Evolutionary conservation across 2,329 filamentous ascomycete genomes (phyloP).

Genomic region (Penicillium freii): DNA sequence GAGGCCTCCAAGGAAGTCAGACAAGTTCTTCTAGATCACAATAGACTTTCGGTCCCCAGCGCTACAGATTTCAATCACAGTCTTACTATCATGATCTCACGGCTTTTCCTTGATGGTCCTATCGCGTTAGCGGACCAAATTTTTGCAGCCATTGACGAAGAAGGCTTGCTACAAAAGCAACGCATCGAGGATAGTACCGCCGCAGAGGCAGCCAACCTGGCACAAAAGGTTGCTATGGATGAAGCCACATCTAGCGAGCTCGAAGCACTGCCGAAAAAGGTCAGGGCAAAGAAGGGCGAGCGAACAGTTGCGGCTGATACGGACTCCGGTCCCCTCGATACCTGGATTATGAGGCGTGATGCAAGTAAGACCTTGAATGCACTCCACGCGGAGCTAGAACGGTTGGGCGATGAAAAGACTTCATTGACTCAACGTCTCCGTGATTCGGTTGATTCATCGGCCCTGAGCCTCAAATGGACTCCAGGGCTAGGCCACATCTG

Average conservation of each 20-base stretch:
- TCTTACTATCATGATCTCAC: constrained; percentile 32
- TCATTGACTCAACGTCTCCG: constrained; percentile 62
- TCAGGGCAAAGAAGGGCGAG: constrained; percentile 30
- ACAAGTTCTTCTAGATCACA: constrained; percentile 30
- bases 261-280: constrained; percentile 55
- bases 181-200: constrained; percentile 70
- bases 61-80: constrained; percentile 19
- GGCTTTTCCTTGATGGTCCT: constrained; percentile 59
- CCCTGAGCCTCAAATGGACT: constrained; percentile 79
- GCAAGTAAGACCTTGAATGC: constrained; percentile 65
- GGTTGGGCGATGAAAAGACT: constrained; percentile 60
- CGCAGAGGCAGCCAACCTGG: constrained; percentile 68
- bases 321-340: constrained; percentile 48
- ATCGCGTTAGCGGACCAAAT: constrained; percentile 69
- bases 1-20: constrained; percentile 66
- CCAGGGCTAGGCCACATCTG: constrained; percentile 85
- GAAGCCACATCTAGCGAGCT: constrained; percentile 62
- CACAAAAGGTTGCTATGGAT: constrained; percentile 66
- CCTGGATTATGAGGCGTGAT: constrained; percentile 62
- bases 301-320: constrained; percentile 30
- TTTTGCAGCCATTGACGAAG: constrained; percentile 80
- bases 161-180: constrained; percentile 79
- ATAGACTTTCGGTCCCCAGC: constrained; percentile 1
- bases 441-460: constrained; percentile 58
- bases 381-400: constrained; percentile 67